These are phyloP conservation scores for Cystobasidium sp. DNA, from an alignment of 1,284 basidiomycete genomes.

Conservation along the genomic window DNA sequence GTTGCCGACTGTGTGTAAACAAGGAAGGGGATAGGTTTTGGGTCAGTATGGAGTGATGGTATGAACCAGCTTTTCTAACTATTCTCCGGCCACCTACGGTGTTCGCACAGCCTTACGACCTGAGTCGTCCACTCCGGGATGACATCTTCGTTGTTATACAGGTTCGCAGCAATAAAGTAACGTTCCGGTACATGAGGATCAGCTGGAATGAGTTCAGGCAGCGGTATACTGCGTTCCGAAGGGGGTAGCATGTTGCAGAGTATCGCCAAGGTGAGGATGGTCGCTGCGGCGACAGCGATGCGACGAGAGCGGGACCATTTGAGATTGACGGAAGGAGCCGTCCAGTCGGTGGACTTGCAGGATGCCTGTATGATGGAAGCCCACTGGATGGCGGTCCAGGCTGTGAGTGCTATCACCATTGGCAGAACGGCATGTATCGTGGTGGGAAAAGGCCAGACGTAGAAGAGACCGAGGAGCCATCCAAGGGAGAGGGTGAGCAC, in stretches of 20 bases:
- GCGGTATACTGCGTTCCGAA: not conserved
- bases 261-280: conserved; percentile 9
- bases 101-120: not conserved
- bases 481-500: not conserved
- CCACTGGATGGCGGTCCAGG: conserved; percentile 17
- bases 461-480: conserved; percentile 24
- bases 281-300: not conserved
- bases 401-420: not conserved
- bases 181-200: not conserved
- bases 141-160: conserved; percentile 19
- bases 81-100: not conserved
- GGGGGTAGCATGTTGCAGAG: not conserved
- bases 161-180: conserved; percentile 30
- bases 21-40: not conserved
- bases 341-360: not conserved
- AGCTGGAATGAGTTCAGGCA: not conserved
- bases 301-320: conserved; percentile 8
- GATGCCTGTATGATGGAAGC: not conserved
- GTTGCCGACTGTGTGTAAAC: conserved; percentile 56
- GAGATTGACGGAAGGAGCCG: not conserved
- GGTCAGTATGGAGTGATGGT: not conserved
- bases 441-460: conserved; percentile 20
- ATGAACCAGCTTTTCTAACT: not conserved
- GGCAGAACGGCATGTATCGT: conserved; percentile 2
- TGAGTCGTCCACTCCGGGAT: conserved; percentile 4